These are phyloP conservation scores for Rugonectria rugulosa DNA, from an alignment of 2,329 filamentous ascomycete genomes.

Conservation along the genomic window DNA sequence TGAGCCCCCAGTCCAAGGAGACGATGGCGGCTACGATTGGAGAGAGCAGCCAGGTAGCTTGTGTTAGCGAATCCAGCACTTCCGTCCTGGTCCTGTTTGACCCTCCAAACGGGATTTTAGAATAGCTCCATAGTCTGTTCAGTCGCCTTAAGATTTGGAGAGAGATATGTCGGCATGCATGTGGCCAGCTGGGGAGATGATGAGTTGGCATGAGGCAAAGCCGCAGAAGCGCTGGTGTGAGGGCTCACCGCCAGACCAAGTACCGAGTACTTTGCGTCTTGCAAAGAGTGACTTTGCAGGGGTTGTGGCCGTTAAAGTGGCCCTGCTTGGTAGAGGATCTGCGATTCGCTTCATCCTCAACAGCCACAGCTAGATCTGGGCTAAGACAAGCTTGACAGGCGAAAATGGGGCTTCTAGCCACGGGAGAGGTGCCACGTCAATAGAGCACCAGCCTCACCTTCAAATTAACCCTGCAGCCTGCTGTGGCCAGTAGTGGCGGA, in stretches of 20 bases:
- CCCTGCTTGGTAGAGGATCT: slow-evolving; percentile 14
- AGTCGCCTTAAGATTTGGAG: slow-evolving; percentile 9
- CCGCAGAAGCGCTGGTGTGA: slow-evolving; percentile 24
- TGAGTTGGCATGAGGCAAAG: slow-evolving; percentile 41
- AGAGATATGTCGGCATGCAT: slow-evolving; percentile 26
- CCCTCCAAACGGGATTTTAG: slow-evolving; percentile 3
- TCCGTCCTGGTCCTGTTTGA: slow-evolving; percentile 3
- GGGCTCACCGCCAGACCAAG: slow-evolving; percentile 36
- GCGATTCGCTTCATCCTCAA: slow-evolving; percentile 33
- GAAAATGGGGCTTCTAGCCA: slow-evolving; percentile 41
- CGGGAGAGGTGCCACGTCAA: slow-evolving; percentile 53
- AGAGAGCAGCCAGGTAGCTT: slow-evolving; percentile 38
- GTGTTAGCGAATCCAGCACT: slow-evolving; percentile 28
- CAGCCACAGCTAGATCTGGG: slow-evolving; percentile 28
- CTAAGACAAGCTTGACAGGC: slow-evolving; percentile 28
- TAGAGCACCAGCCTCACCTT: slow-evolving; percentile 48
- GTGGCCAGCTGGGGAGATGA: slow-evolving; percentile 34
- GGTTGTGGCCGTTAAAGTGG: slow-evolving; percentile 21
- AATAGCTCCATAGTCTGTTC: slow-evolving; percentile 11
- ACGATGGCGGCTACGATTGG: slow-evolving; percentile 47
- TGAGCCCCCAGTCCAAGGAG: slow-evolving; percentile 36
- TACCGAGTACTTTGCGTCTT: slow-evolving; percentile 40
- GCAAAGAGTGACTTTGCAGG: slow-evolving; percentile 41
- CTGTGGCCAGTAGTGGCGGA: slow-evolving; percentile 48
- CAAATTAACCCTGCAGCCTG: slow-evolving; percentile 29